Percentiles rank a stretch among this genome's conserved stretches.
Conservation (phyloP, 495 filamentous ascomycete genomes). For the Lichenothelia convexa region DNA sequence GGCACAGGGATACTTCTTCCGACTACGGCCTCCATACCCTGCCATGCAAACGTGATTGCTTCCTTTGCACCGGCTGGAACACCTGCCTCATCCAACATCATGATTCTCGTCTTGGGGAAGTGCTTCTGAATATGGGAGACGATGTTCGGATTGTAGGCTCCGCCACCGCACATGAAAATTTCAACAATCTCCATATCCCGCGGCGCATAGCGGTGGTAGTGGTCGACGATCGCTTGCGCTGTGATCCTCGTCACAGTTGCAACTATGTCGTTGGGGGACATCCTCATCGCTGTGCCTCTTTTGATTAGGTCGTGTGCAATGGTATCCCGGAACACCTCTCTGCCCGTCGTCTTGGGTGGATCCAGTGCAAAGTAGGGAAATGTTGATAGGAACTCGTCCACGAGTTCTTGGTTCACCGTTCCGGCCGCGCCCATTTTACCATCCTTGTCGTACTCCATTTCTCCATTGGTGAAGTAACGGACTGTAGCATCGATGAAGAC, state of each 20-base stretch:
- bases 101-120: slow-evolving; percentile 13
- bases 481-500: slow-evolving; percentile 29
- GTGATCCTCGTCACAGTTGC: slow-evolving; percentile 13
- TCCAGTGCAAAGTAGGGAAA: slow-evolving; percentile 12
- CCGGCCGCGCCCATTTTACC: slow-evolving; percentile 34
- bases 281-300: slow-evolving; percentile 3
- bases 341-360: slow-evolving; percentile 1
- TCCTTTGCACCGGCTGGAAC: slow-evolving; percentile 13
- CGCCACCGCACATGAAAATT: slow-evolving; percentile 18
- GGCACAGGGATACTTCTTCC: slow-evolving; percentile 34
- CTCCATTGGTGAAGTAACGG: slow-evolving; percentile 27
- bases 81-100: slow-evolving; percentile 10
- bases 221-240: slow-evolving; percentile 8
- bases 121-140: slow-evolving; percentile 27
- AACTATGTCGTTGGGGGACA: slow-evolving; percentile 8
- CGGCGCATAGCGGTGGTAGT: slow-evolving; percentile 9
- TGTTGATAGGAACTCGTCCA: slow-evolving; percentile 39
- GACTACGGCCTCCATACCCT: slow-evolving; percentile 34
- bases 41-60: slow-evolving; percentile 25
- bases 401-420: slow-evolving; percentile 31
- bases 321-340: slow-evolving; percentile 9
- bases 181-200: slow-evolving; percentile 12
- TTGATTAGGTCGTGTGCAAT: slow-evolving; percentile 8
- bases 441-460: slow-evolving; percentile 29
- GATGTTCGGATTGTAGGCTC: slow-evolving; percentile 19